Evolutionary conservation across 345 rosid species (phyloP).

Genomic region (Raphanus sativus): DNA sequence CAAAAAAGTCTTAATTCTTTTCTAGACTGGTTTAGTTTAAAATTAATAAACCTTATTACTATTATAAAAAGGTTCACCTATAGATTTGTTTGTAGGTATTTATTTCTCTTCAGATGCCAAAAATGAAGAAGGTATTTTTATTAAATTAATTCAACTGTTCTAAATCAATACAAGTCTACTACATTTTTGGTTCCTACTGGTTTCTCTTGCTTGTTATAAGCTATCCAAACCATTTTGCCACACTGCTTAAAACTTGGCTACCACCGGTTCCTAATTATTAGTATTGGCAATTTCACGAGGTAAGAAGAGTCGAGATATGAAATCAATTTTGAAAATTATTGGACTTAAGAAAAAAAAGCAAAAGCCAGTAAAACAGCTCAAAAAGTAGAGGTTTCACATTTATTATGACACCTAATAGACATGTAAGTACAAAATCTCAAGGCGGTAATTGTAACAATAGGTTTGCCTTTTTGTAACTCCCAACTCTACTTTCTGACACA

Average conservation of each 20-base stretch:
- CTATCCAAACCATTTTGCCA: not conserved
- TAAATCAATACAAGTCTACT: not conserved
- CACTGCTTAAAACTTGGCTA: not conserved
- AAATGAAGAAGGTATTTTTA: not conserved
- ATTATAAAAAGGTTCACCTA: not conserved
- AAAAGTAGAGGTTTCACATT: slow-evolving; percentile 30
- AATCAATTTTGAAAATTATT: slow-evolving; percentile 8
- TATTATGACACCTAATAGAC: slow-evolving; percentile 32
- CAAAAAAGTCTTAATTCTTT: no score
- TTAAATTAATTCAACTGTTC: not conserved
- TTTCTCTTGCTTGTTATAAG: not conserved
- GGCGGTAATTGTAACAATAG: slow-evolving; percentile 18
- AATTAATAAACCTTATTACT: no score
- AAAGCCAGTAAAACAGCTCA: slow-evolving; percentile 29
- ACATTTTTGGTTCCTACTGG: not conserved
- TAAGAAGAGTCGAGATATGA: not conserved
- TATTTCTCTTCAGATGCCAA: not conserved
- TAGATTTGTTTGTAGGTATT: not conserved
- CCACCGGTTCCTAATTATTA: not conserved
- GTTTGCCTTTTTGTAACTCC: slow-evolving; percentile 31
- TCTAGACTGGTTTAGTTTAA: not conserved
- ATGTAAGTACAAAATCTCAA: slow-evolving; percentile 34
- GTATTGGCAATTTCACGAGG: slow-evolving; percentile 14
- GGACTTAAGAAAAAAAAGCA: slow-evolving; percentile 5
- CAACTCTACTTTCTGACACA: slow-evolving; percentile 38